phyloP scores from a whole-genome alignment of 257 asterid genomes.

The Phtheirospermum japonicum region DNA sequence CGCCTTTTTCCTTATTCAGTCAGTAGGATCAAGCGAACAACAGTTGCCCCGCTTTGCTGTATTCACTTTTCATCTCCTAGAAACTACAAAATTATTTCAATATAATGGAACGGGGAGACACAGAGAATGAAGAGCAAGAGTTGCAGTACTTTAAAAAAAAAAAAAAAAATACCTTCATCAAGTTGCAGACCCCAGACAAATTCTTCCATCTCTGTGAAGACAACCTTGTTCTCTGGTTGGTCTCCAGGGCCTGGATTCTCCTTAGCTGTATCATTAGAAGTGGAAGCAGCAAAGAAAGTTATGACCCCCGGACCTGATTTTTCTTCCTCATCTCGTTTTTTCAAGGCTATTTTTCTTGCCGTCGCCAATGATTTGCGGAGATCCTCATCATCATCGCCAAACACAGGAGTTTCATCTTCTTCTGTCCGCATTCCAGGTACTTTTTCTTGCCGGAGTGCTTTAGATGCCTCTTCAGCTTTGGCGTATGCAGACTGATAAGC shows the following conservation, averaged over 20 bases:
- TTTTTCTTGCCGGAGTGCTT: conserved; percentile 68
- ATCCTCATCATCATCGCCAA: conserved; percentile 92
- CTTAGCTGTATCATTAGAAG: conserved; percentile 34
- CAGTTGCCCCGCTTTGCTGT: too few relatives aligned
- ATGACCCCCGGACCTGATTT: conserved; percentile 48
- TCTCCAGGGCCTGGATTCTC: conserved; percentile 54
- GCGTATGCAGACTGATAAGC: conserved; percentile 77
- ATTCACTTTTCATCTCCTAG: too few relatives aligned
- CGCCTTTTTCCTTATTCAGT: too few relatives aligned
- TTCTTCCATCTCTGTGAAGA: conserved; percentile 97
- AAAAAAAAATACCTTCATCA: conserved; percentile 77
- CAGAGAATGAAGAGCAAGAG: not conserved
- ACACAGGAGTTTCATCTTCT: conserved; percentile 58
- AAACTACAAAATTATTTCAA: not conserved
- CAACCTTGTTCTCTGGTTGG: conserved; percentile 70
- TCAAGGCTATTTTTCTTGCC: conserved; percentile 81
- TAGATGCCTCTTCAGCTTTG: conserved; percentile 90
- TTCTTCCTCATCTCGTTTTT: conserved; percentile 54
- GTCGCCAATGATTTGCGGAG: conserved; percentile 80
- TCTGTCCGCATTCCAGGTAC: conserved; percentile 35
- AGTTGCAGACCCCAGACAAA: conserved; percentile 96
- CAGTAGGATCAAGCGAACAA: not conserved
- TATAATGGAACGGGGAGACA: too few relatives aligned
- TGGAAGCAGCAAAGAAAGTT: conserved; percentile 52
- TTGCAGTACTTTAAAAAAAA: not conserved